Base-by-base conservation (phyloP, 352 stramenopile species). In the Globisporangium alternatum region DNA sequence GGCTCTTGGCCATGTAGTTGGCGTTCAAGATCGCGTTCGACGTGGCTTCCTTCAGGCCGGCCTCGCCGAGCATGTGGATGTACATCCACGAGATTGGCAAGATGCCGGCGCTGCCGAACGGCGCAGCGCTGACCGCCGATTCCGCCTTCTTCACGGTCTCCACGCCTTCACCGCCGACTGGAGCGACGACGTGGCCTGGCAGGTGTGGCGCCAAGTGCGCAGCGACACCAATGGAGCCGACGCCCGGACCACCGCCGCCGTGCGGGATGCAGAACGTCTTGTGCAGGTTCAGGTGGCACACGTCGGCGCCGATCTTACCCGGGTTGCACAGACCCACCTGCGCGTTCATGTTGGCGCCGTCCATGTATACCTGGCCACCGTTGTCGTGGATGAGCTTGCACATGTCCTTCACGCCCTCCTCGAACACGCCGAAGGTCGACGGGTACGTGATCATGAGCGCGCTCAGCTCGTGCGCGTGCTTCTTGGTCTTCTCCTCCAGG, bases 241-340 rank as follows among this genome's bases (percentile, higher is more conserved):
- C 89, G 58, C 96, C 94, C 21, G 97, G 97, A 22, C 98, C 98
- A 68, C 98, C 98, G 48, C 98, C 98, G 63, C 98, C 98, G 76
- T 99, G 98, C 5, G 98, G 98, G 72, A 99, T 99, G 72, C 95
- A 98, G 74, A 99, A 99, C 25, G 97, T 99, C 86, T 99, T 99
- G 91, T 99, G 97, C 60, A 99, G 81, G 82, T 99, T 99, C 62
- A 99, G 81, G 83, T 99, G 97, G 72, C 97, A 99, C 28, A 99
- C 97, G 69, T 99, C 97, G 12, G 97, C 97, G 39, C 97, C 97
- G 68, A 99, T 99, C 56, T 83, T 74, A 39, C 96, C 97, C 25
- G 98, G 98, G 77, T 95, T 98, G 52, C 96, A 99, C 35, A 99
- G 80, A 30, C 90, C 97, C n/a, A 99, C 94, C 74, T 99, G 97